Conservation (phyloP, 2,329 filamentous ascomycete species). For the Ophiostoma sp. region DNA sequence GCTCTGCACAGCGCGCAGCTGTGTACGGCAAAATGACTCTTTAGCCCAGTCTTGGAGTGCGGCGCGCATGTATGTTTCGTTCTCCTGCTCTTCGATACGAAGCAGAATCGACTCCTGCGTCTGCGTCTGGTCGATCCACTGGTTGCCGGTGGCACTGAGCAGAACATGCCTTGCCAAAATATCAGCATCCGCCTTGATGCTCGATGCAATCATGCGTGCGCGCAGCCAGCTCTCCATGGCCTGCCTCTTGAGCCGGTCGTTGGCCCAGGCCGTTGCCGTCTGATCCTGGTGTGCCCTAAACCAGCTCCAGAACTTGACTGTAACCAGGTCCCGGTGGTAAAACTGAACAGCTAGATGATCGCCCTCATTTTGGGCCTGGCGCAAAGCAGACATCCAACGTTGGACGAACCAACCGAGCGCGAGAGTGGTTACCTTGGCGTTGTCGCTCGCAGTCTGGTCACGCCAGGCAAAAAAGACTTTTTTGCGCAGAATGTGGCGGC, state of each 20-base stretch:
- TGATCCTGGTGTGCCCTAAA: conserved; percentile 29
- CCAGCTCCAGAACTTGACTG: conserved; percentile 33
- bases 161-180: conserved; percentile 22
- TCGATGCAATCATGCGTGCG: conserved; percentile 16
- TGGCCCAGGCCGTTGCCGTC: conserved; percentile 27
- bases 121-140: conserved; percentile 23
- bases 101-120: conserved; percentile 7
- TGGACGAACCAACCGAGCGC: conserved; percentile 29
- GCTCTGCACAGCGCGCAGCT: conserved; percentile 17
- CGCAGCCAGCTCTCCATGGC: conserved; percentile 28
- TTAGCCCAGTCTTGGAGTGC: conserved; percentile 25
- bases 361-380: conserved; percentile 26
- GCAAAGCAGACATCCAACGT: conserved; percentile 30
- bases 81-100: conserved; percentile 23
- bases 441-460: conserved; percentile 57
- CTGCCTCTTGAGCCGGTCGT: neutral
- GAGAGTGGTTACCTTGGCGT: conserved; percentile 43
- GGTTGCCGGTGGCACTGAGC: conserved; percentile 24
- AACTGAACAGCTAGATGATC: conserved; percentile 30
- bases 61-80: conserved; percentile 10
- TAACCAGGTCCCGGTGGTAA: conserved; percentile 31
- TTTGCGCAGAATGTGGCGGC: conserved; percentile 63
- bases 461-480: conserved; percentile 66
- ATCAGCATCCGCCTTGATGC: conserved; percentile 24
- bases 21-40: conserved; percentile 12